Evolutionary conservation across 305 asterid genomes (phyloP), one percentile per base, ranked within the genome.

Genomic region (Nicotiana rustica): DNA sequence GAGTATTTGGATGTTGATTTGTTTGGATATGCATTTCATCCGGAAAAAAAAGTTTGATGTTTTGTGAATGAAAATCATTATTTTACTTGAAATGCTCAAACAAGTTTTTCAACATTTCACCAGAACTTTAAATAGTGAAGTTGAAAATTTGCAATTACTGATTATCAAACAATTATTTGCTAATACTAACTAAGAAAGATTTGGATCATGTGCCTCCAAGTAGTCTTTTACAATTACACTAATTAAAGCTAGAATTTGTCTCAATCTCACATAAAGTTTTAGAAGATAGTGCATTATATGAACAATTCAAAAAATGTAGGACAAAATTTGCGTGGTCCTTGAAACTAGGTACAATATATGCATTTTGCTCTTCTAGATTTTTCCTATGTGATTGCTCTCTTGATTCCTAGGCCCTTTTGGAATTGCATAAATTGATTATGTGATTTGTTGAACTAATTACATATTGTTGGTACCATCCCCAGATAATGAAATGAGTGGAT

Each of bases 401-500:
- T 31, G 47, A 4, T 76, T 65, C 79, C 10, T 73, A 25, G 56
- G 55, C 5, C 47, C 31, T 55, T 75, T 29, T 31, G 80, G 66
- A 52, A 29, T 52, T 31, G 66, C 55, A 52, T 61, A 52, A 76
- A 29, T 52, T 31, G 66, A 76, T 76, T 61, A 29, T 25, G 61
- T 52, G n/a, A 12, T 75, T 52, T 75, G 47, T 38, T 75, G 47
- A 36, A 55, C 31, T 52, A 15, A 36, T 47, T 47, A 12, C 47
- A 21, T 76, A 38, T 4, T 55, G 10, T 49, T 29, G 80, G 66
- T 29, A 76, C 4, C 47, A 52, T 76, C 4, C 62, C 15, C 25
- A 25, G 66, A 76, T 52, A 52, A 76, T 52, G 29, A 44, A 52
- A 75, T 52, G 25, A 49, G 15, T 75, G 79, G 15, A 21, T 47